phyloP scores from a whole-genome alignment of 2,329 filamentous ascomycete genomes.

The Fusarium mangiferae region DNA sequence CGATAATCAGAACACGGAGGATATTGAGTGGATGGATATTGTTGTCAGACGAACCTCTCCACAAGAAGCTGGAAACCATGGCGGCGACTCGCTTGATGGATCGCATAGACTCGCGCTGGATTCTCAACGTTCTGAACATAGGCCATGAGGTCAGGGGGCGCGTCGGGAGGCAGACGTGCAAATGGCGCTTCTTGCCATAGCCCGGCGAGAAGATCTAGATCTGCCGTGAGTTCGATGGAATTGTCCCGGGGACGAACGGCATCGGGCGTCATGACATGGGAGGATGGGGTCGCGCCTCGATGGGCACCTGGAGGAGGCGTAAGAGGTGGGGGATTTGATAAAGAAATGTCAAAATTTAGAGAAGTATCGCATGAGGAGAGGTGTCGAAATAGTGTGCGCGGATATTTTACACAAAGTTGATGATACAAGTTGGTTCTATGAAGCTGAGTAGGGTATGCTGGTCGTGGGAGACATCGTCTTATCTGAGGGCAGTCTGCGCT shows the following conservation, averaged over 20 bases:
- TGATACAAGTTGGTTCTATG: background rate
- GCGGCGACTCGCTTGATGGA: constrained; percentile 69
- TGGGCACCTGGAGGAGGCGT: constrained; percentile 1
- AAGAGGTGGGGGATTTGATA: background rate
- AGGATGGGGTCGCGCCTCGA: constrained; percentile 21
- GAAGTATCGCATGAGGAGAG: background rate
- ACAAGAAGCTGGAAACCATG: constrained; percentile 74
- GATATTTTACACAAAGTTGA: background rate
- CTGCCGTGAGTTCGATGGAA: constrained; percentile 44
- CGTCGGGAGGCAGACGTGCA: constrained; percentile 67
- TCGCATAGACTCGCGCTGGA: constrained; percentile 68
- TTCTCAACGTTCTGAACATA: constrained; percentile 69
- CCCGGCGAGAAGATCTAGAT: constrained; percentile 63
- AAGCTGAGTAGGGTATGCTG: background rate
- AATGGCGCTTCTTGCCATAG: constrained; percentile 72
- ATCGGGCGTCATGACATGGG: constrained; percentile 44
- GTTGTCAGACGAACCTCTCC: constrained; percentile 63
- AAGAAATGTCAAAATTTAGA: background rate
- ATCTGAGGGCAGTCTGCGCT: constrained; percentile 4
- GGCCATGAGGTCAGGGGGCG: constrained; percentile 66
- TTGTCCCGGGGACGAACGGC: constrained; percentile 24
- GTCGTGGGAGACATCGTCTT: background rate
- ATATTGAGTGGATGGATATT: background rate
- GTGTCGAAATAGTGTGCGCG: background rate
- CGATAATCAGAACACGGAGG: constrained; percentile 18